A percentile compares a stretch with the other conserved stretches of the same genome.
Conservation (phyloP, 2,329 filamentous ascomycete genomes). For the Colletotrichum karsti region DNA sequence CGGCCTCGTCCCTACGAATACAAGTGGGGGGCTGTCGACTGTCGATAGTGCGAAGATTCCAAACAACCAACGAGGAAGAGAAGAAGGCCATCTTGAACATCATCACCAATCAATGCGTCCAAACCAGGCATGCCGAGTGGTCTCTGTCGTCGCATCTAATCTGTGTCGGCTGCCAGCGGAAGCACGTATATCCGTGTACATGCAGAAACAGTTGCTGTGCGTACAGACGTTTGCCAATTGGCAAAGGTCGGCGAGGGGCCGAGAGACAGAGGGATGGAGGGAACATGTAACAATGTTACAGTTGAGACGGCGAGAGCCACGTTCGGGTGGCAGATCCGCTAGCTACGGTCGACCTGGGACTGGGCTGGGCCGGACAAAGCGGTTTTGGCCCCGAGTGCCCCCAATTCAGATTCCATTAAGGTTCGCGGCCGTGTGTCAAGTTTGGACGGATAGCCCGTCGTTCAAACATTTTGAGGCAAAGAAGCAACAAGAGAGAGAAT, state of each 20-base stretch:
- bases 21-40: background rate
- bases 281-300: conserved; percentile 22
- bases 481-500: conserved; percentile 1
- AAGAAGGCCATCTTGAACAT: background rate
- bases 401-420: conserved; percentile 9
- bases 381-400: conserved; percentile 5
- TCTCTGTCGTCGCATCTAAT: background rate
- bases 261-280: conserved; percentile 4
- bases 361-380: conserved; percentile 20
- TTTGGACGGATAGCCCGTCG: conserved; percentile 26
- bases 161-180: background rate
- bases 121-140: background rate
- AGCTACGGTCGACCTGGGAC: conserved; percentile 24
- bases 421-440: conserved; percentile 28
- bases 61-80: background rate
- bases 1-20: conserved; percentile 14
- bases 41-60: background rate
- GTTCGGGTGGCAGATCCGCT: conserved; percentile 30
- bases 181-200: background rate
- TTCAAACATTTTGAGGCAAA: conserved; percentile 23
- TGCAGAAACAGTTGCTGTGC: background rate
- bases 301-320: conserved; percentile 28
- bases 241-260: conserved; percentile 8
- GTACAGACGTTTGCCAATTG: background rate
- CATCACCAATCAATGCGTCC: background rate